Percentiles rank a stretch among this genome's conserved stretches.
These are phyloP conservation scores for Xylaria bambusicola DNA, from an alignment of 495 filamentous ascomycete genomes.

Conservation along the genomic window DNA sequence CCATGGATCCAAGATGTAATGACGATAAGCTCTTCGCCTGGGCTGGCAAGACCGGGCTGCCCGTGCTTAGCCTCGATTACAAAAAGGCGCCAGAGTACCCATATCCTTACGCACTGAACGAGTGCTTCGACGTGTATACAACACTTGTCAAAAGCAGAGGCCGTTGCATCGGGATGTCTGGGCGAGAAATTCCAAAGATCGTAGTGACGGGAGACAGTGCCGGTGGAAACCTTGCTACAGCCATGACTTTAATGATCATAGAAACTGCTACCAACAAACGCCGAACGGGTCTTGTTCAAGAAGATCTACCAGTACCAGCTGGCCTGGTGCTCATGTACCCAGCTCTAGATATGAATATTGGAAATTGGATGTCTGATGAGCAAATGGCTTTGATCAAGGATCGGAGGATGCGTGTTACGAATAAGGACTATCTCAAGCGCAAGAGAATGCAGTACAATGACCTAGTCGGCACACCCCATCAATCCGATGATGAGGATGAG, in stretches of 20 bases:
- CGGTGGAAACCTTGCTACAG: conserved; percentile 85
- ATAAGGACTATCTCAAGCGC: conserved; percentile 69
- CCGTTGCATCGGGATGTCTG: conserved; percentile 81
- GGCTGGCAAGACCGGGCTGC: conserved; percentile 81
- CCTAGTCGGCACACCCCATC: conserved; percentile 63
- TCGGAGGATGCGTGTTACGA: conserved; percentile 71
- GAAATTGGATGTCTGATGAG: conserved; percentile 99
- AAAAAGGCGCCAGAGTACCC: conserved; percentile 92
- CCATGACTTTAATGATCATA: conserved; percentile 82
- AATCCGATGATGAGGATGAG: conserved; percentile 63
- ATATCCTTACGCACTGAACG: conserved; percentile 93
- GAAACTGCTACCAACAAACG: conserved; percentile 64
- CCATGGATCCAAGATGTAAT: conserved; percentile 87
- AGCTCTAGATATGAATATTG: conserved; percentile 89
- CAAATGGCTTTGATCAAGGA: conserved; percentile 94
- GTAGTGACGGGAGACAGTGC: conserved; percentile 90
- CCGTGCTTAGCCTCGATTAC: conserved; percentile 89
- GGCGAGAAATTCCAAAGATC: conserved; percentile 67
- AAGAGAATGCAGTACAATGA: conserved; percentile 69
- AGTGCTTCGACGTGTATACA: conserved; percentile 93
- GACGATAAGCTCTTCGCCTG: conserved; percentile 92
- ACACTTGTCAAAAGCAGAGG: conserved; percentile 75
- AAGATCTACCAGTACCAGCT: conserved; percentile 70
- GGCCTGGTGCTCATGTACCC: conserved; percentile 89
- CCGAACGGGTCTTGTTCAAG: conserved; percentile 54